A percentile compares a stretch with the other conserved stretches of the same genome.
phyloP scores from a whole-genome alignment of 2,329 filamentous ascomycete genomes.

The Fusarium sp. region DNA sequence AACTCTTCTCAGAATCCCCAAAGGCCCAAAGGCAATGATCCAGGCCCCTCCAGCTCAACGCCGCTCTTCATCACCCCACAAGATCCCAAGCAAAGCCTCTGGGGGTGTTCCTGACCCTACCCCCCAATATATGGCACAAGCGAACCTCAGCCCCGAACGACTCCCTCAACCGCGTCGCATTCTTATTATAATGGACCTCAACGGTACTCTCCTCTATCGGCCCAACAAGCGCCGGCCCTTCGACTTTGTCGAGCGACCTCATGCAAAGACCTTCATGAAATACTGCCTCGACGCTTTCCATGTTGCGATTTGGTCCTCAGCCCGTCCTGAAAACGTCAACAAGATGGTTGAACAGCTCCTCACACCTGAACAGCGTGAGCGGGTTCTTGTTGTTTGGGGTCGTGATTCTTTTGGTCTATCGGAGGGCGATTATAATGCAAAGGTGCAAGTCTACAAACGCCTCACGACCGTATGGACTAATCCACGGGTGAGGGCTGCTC shows the following conservation, averaged over 20 bases:
- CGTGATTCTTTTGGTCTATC: slow-evolving; percentile 80
- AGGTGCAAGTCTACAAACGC: slow-evolving; percentile 91
- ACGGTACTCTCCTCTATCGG: slow-evolving; percentile 87
- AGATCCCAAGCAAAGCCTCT: slow-evolving; percentile 53
- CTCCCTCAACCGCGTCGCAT: slow-evolving; percentile 67
- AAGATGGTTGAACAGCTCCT: slow-evolving; percentile 75
- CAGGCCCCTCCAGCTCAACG: background rate
- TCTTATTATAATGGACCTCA: slow-evolving; percentile 90
- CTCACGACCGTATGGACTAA: slow-evolving; percentile 77
- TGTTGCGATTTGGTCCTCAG: slow-evolving; percentile 93
- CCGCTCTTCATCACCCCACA: slow-evolving; percentile 10
- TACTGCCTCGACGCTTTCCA: slow-evolving; percentile 80
- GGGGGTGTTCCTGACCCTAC: slow-evolving; percentile 71
- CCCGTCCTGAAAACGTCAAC: slow-evolving; percentile 76
- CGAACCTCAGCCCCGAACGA: slow-evolving; percentile 55
- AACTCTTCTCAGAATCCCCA: slow-evolving; percentile 8
- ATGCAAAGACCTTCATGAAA: slow-evolving; percentile 74
- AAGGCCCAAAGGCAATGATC: slow-evolving; percentile 1
- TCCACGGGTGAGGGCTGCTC: slow-evolving; percentile 53
- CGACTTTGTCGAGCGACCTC: slow-evolving; percentile 73
- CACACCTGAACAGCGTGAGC: slow-evolving; percentile 58
- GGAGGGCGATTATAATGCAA: slow-evolving; percentile 69
- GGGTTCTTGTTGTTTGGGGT: slow-evolving; percentile 78
- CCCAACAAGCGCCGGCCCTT: slow-evolving; percentile 60
- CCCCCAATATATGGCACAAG: slow-evolving; percentile 67